Conservation (phyloP, 139 green algal genomes). For the Chlamydomonas sp. region DNA sequence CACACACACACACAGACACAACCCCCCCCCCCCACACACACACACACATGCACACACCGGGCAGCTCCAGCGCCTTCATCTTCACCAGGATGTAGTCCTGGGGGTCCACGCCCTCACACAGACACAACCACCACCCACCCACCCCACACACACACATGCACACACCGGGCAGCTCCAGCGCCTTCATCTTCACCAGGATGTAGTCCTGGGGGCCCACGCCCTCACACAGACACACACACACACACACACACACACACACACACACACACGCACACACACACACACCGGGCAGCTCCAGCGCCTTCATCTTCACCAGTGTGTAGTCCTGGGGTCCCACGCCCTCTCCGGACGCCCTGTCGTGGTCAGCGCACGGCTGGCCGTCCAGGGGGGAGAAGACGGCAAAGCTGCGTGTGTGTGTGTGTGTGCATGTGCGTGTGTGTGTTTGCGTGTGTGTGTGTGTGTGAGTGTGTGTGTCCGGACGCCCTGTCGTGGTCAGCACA, state of each 20-base stretch:
- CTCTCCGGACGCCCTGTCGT: conserved; percentile 89
- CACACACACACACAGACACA: too few relatives aligned
- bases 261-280: background rate
- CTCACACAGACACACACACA: too few relatives aligned
- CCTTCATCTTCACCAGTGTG: conserved; percentile 95
- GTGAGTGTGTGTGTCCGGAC: too few relatives aligned
- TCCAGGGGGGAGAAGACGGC: conserved; percentile 93
- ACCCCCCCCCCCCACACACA: background rate
- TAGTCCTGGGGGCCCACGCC: too few relatives aligned
- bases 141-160: background rate
- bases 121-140: too few relatives aligned
- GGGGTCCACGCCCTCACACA: conserved; percentile 87
- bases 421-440: too few relatives aligned
- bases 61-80: conserved; percentile 67
- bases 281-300: conserved; percentile 27
- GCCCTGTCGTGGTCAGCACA: conserved; percentile 93
- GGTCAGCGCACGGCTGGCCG: conserved; percentile 90
- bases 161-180: too few relatives aligned
- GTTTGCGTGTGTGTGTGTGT: too few relatives aligned
- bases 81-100: conserved; percentile 98
- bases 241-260: too few relatives aligned
- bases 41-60: background rate
- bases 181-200: too few relatives aligned
- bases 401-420: too few relatives aligned
- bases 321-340: conserved; percentile 95